Evolutionary conservation across 2,329 filamentous ascomycete species (phyloP).

Genomic region (Aspergillus proliferans): DNA sequence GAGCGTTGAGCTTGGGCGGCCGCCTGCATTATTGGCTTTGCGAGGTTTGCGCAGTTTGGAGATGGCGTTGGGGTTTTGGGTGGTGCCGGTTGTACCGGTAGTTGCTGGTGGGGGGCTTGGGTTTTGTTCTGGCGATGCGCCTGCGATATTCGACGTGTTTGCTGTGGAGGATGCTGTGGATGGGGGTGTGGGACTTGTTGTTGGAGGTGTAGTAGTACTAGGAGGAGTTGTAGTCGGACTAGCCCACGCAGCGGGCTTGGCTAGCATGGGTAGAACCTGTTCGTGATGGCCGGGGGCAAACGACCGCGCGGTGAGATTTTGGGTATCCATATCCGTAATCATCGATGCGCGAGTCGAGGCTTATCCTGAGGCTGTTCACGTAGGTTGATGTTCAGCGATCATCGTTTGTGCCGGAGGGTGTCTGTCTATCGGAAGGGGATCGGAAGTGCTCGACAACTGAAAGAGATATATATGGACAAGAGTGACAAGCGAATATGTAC

Average conservation of each 20-base stretch:
- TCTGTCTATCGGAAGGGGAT: no score
- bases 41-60: constrained; percentile 30
- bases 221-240: background rate
- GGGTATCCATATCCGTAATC: constrained; percentile 23
- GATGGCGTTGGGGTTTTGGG: constrained; percentile 9
- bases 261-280: constrained; percentile 24
- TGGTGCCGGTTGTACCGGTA: background rate
- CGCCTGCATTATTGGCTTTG: constrained; percentile 21
- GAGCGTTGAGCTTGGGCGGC: constrained; percentile 27
- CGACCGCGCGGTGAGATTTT: constrained; percentile 16
- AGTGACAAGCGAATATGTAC: no score
- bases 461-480: no score
- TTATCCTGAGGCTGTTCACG: no score
- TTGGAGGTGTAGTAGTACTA: background rate
- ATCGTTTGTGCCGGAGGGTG: no score
- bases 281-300: constrained; percentile 15
- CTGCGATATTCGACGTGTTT: background rate
- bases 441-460: no score
- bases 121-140: constrained; percentile 3
- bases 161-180: background rate
- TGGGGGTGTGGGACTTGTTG: background rate
- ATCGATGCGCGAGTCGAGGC: no score
- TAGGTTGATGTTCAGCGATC: no score
- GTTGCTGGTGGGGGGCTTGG: constrained; percentile 10
- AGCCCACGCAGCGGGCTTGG: constrained; percentile 17